Evolutionary conservation across 129 eudicot genomes (phyloP), one percentile per base, ranked within the genome.

Genomic region (Arctium lappa): DNA sequence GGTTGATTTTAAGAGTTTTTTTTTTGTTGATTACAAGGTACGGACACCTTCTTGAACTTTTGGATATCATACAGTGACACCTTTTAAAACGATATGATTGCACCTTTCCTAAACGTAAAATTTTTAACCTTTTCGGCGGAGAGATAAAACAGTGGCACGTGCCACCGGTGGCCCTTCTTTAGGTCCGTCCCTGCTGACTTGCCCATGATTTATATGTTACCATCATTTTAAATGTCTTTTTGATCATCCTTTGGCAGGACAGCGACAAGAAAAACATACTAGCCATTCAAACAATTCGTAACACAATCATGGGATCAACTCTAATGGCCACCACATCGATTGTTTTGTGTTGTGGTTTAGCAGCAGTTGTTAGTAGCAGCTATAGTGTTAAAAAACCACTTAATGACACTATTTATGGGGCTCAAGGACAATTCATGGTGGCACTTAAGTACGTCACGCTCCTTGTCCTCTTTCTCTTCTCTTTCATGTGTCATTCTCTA

Each of bases 281-380:
- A 71, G 97, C 98, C 0, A 94, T 92, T 76, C 98, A 94, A 53
- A 94, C 98, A 11, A 74, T 94, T 5, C 85, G 98, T 13, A 94
- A 92, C 86, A 88, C 92, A 7, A 88, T 92, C 46, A 94, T 94
- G 98, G 98, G 93, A 77, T 81, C 93, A 81, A 92, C 92, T 15
- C 79, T 94, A 13, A 89, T 94, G 97, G 98, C 98, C 42, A 92
- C 98, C 3, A 92, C 96, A 40, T 92, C 98, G 1, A 92, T 94
- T 79, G 89, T 91, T 63, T 90, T 92, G 30, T 88, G 92, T 70
- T 89, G 89, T 3, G 97, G 93, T 63, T 73, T 94, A 13, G 97
- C 97, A 0, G 98, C 97, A 0, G 87, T 94, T 22, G 68, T 92
- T 16, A 94, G 98, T 83, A 94, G 98, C 78, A 94, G 94, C 1